Evolutionary conservation across 2,329 filamentous ascomycete genomes (phyloP).

Genomic region (Dryadomyces sulphureus): DNA sequence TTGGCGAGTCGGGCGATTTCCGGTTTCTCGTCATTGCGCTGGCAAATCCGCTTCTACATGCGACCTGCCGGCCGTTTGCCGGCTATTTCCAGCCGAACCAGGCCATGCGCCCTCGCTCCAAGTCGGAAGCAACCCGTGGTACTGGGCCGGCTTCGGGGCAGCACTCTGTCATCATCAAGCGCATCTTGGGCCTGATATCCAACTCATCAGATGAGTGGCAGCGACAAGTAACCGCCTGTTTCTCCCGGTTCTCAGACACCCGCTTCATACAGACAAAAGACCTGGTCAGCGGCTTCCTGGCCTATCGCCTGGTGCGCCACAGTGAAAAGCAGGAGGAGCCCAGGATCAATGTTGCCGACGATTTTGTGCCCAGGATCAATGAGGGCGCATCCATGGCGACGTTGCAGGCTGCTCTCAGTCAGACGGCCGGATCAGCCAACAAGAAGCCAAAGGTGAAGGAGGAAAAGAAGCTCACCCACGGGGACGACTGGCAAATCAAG

Average conservation of each 20-base stretch:
- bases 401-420: constrained; percentile 61
- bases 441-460: constrained; percentile 38
- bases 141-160: constrained; percentile 40
- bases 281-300: constrained; percentile 62
- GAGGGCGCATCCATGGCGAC: constrained; percentile 52
- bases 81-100: constrained; percentile 20
- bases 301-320: constrained; percentile 61
- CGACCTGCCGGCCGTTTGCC: constrained; percentile 22
- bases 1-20: constrained; percentile 54
- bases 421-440: constrained; percentile 19
- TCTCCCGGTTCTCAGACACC: constrained; percentile 51
- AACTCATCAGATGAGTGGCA: constrained; percentile 65
- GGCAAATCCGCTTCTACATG: constrained; percentile 61
- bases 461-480: constrained; percentile 44
- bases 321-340: constrained; percentile 49
- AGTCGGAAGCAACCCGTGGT: constrained; percentile 12
- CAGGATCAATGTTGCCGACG: constrained; percentile 45
- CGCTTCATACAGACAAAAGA: constrained; percentile 65
- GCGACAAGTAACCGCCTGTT: constrained; percentile 63
- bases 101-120: neutral
- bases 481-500: constrained; percentile 81
- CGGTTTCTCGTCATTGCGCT: constrained; percentile 68
- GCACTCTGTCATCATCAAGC: constrained; percentile 74
- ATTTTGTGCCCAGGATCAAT: constrained; percentile 59
- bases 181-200: constrained; percentile 65